Evolutionary conservation across 129 eudicot species (phyloP), one percentile per base, ranked within the genome.

Genomic region (Silybum marianum): DNA sequence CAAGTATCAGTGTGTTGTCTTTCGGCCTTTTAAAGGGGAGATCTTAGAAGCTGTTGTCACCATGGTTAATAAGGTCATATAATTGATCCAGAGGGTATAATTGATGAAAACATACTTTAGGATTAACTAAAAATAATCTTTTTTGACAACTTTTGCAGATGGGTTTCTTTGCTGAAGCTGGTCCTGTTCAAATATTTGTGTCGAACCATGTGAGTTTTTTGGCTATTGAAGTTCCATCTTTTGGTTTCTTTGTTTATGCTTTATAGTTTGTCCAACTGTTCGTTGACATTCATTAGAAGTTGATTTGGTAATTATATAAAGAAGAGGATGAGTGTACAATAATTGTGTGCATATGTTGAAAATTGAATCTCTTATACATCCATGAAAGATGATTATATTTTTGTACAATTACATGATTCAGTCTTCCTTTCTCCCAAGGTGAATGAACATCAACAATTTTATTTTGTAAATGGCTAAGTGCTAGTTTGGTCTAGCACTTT

Each of bases 161-260:
- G 99, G 99, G 97, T 28, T 95, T 95, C 74, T 95, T 95, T 69
- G 97, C 99, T 71, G 97, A 95, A 85, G 97, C 94, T 14, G 99
- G 99, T 7, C 97, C 97, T 38, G 99, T 95, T 68, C 99, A 92
- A 78, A 89, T 95, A 36, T 95, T 95, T 71, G 99, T 95, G 48
- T 95, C 99, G 3, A 90, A 90, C 83, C 99, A 92, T 84, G 98
- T 94, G 69, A 90, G 93, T 87, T 65, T 68, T 18, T 83, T 12
- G 7, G 25, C 7, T 36, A 12, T 40, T 23, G 6, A 22, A 73
- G 34, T 22, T 23, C 32, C 16, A 5, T 51, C 51, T 9, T 25
- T 8, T 3, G 5, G 54, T 60, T 80, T 39, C 68, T 30, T 75
- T 58, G 18, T 36, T 19, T 71, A 32, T 16, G 40, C 13, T 24